Percentiles rank a stretch among this genome's conserved stretches.
Evolutionary conservation across 805 yeast genomes (phyloP).

Genomic region (Starmerella tilneyi): DNA sequence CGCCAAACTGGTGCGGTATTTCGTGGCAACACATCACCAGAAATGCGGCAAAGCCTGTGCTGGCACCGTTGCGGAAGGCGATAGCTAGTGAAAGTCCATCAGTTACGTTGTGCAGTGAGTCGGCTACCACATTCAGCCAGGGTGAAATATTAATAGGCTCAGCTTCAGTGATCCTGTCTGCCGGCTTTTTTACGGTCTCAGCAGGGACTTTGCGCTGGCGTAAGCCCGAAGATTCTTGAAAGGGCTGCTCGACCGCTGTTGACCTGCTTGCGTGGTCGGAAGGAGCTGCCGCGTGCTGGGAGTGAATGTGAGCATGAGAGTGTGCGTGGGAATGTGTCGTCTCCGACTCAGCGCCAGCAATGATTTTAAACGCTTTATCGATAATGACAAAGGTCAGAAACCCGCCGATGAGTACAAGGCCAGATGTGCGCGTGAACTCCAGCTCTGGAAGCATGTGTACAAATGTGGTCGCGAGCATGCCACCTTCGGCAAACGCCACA

Average conservation of each 20-base stretch:
- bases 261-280: neutral
- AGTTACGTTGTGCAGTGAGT: slow-evolving; percentile 62
- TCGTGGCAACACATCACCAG: slow-evolving; percentile 67
- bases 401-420: slow-evolving; percentile 50
- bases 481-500: slow-evolving; percentile 68
- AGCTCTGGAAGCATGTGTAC: slow-evolving; percentile 57
- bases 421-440: slow-evolving; percentile 40
- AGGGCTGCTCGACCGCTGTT: too few species aligned
- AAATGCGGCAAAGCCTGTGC: slow-evolving; percentile 58
- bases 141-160: slow-evolving; percentile 5
- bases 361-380: slow-evolving; percentile 50
- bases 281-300: neutral
- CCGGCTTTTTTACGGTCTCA: slow-evolving; percentile 5
- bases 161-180: neutral
- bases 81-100: slow-evolving; percentile 70
- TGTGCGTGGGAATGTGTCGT: slow-evolving; percentile 34
- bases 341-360: slow-evolving; percentile 31
- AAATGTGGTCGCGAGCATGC: slow-evolving; percentile 64
- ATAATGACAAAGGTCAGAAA: slow-evolving; percentile 49
- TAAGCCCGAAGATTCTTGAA: too few species aligned
- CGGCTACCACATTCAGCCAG: slow-evolving; percentile 51
- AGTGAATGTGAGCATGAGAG: slow-evolving; percentile 13
- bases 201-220: neutral
- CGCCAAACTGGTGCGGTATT: slow-evolving; percentile 74
- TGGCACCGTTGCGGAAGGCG: slow-evolving; percentile 50